Conservation (phyloP, 2,329 filamentous ascomycete species). For the Talaromyces sp. region DNA sequence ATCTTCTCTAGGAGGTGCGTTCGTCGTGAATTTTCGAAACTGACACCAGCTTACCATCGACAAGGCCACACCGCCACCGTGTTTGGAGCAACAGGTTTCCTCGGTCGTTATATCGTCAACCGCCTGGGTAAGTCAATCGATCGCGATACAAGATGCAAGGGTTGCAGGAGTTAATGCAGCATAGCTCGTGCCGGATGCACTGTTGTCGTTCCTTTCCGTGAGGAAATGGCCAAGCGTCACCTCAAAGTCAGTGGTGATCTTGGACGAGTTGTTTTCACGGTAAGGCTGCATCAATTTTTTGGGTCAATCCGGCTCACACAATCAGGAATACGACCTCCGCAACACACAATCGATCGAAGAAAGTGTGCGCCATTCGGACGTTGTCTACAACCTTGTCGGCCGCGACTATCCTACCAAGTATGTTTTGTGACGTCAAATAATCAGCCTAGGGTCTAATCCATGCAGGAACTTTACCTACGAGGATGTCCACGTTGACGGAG, state of each 20-base stretch:
- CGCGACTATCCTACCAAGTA: slow-evolving; percentile 95
- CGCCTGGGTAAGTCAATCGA: slow-evolving; percentile 61
- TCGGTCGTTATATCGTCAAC: slow-evolving; percentile 97
- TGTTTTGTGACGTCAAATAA: slow-evolving; percentile 21
- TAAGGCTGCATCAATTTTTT: slow-evolving; percentile 29
- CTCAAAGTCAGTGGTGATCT: slow-evolving; percentile 94
- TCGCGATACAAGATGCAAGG: slow-evolving; percentile 21
- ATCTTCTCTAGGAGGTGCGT: slow-evolving; percentile 77
- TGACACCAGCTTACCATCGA: slow-evolving; percentile 22
- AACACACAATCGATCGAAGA: slow-evolving; percentile 96
- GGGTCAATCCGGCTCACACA: not conserved
- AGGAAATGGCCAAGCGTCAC: slow-evolving; percentile 97
- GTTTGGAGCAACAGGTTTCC: slow-evolving; percentile 92
- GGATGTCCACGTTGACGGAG: slow-evolving; percentile 89
- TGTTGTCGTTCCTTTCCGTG: slow-evolving; percentile 86
- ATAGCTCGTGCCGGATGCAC: slow-evolving; percentile 88
- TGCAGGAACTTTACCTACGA: slow-evolving; percentile 83
- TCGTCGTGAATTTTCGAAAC: slow-evolving; percentile 16
- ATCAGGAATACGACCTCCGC: slow-evolving; percentile 83
- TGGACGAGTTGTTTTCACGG: slow-evolving; percentile 80
- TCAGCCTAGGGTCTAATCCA: slow-evolving; percentile 20
- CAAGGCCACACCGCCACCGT: slow-evolving; percentile 92
- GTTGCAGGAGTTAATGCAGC: slow-evolving; percentile 28
- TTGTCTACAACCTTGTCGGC: slow-evolving; percentile 94
- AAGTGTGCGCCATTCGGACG: slow-evolving; percentile 91